These are phyloP conservation scores for Tetrapisispora namnaoensis DNA, from an alignment of 805 yeast species.

Conservation along the genomic window DNA sequence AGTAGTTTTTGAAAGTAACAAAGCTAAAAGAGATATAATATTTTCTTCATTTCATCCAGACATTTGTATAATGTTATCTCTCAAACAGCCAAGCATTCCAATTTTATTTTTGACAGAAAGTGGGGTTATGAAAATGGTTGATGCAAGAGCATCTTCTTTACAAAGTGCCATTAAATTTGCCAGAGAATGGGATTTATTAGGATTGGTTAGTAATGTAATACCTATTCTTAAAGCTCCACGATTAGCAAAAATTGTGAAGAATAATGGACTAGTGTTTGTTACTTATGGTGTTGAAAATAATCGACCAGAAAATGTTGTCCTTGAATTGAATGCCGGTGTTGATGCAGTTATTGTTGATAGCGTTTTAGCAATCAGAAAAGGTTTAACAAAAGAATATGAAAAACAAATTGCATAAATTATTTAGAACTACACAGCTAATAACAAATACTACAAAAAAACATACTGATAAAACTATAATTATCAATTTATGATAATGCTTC, in stretches of 20 bases:
- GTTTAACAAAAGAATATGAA: constrained; percentile 34
- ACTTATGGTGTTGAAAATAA: constrained; percentile 84
- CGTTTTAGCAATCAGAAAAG: constrained; percentile 86
- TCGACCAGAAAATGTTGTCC: constrained; percentile 68
- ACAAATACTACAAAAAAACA: no score
- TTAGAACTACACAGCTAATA: background rate
- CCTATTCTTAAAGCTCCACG: constrained; percentile 87
- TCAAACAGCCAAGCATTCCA: constrained; percentile 92
- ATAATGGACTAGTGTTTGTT: constrained; percentile 84
- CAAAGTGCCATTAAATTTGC: constrained; percentile 90
- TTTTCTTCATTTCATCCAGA: constrained; percentile 95
- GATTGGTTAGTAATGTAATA: constrained; percentile 81
- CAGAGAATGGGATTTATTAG: constrained; percentile 80
- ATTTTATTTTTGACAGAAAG: constrained; percentile 82
- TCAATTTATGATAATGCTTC: no score
- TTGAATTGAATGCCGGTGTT: constrained; percentile 88
- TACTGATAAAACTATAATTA: no score
- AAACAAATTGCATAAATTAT: background rate
- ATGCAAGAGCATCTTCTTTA: constrained; percentile 73
- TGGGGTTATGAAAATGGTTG: constrained; percentile 82
- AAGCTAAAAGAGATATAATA: constrained; percentile 69
- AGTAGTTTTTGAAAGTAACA: constrained; percentile 63
- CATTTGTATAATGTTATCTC: constrained; percentile 69
- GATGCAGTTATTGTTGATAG: constrained; percentile 98
- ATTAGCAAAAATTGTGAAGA: constrained; percentile 81